Base-by-base conservation (phyloP, 2,329 filamentous ascomycete species). In the Proliferodiscus dingleyae region DNA sequence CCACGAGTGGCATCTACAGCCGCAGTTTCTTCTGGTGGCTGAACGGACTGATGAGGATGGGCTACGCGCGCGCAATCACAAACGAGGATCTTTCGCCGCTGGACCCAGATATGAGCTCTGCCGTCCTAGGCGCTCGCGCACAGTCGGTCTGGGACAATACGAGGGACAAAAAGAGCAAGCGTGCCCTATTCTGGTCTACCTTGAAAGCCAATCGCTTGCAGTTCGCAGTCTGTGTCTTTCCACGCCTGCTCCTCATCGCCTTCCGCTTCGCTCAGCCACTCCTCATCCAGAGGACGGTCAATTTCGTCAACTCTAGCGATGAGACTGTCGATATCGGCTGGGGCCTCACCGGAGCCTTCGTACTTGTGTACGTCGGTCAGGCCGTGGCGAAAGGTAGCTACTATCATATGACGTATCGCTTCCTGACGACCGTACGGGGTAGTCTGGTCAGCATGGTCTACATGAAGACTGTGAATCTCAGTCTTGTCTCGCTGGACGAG, bases 21-120 rank as follows among this genome's bases (percentile, higher is more conserved):
- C 59, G 62, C n/a, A 54, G 58, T 13, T 45, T 67, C 24, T 65
- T 66, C 46, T 62, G 53, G 53, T 68, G 66, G 66, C 43, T 68
- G 9, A 67, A 64, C 30, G 49, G 49, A 5, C 47, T 68, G 5
- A 64, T 68, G 37, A 26, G 46, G 11, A 9, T 45, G 9, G 65
- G 66, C 0, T 65, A 59, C 38, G 46, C 45, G 9, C 60, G 53
- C 1, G 49, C 62, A 19, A 43, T 68, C 3, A 49, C 45, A 2
- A 50, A 61, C 10, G 52, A 63, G n/a, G 55, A 61, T 46, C 52
- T 68, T 1, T 54, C 51, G 32, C 30, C 46, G 3, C 26, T 45
- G 13, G 49, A 55, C 29, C 41, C 9, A 39, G 56, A 24, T 16
- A 42, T 11, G 10, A 15, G 32, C 50, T 58, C 29, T 24, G 39